Base-by-base conservation (phyloP, 306 rosid species). In the Citrullus amarus region DNA sequence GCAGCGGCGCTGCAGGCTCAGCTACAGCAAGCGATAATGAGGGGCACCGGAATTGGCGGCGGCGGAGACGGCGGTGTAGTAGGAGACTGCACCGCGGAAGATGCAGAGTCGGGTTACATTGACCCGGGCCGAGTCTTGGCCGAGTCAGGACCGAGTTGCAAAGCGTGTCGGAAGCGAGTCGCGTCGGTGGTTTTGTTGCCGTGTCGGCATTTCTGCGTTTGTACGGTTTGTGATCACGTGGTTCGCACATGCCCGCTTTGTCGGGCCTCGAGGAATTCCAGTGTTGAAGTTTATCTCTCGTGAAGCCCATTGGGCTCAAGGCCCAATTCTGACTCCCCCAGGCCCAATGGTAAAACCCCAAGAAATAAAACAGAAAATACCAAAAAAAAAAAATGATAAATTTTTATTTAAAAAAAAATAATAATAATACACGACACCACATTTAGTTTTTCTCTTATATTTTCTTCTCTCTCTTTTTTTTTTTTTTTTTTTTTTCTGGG, bases 101-200 rank as follows among this genome's bases (percentile, higher is more conserved):
- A 95, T 36, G 97, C 97, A 5, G 99, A 88, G 82, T 95, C 99
- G 11, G 97, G 86, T 0, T 88, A 84, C 18, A 77, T 86, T 28
- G 99, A 95, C 89, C 97, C 90, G 80, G 96, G 85, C 6, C 81
- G 97, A 30, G 85, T 85, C 12, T 51, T 43, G 8, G 54, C 1
- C 14, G 66, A 0, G 57, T 36, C 83, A 44, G 91, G 86, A 16
- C 97, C 91, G 6, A 91, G 85, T 81, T 95, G 99, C 34, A 86
- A 86, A 82, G 96, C 84, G 1, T 95, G 99, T 67, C 82, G 80
- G 68, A 85, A 80, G 59, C 90, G 92, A 20, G 88, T 83, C 22
- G 99, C 97, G 4, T 82, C 96, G 80, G 92, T 90, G 86, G 93
- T 92, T 28, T 81, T 87, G 63, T 50, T 91, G 84, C 99, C 96